Base-by-base conservation (phyloP, 179 eudicot species). In the Silene coronaria region DNA sequence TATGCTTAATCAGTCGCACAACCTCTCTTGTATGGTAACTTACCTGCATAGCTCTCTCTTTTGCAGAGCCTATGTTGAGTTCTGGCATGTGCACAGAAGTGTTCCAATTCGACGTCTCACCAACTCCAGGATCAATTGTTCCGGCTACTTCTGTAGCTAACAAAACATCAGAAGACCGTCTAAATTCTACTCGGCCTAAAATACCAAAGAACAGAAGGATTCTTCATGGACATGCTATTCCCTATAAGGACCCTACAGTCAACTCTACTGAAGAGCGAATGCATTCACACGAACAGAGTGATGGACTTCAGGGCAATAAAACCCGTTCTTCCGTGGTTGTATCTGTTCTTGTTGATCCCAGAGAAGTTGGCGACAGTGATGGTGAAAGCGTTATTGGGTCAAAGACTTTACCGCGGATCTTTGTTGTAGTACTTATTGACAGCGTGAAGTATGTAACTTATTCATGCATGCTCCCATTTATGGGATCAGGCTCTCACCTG, bases 11-110 rank as follows among this genome's bases (percentile, higher is more conserved):
- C 45, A 1, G 45, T 38, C 6, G 45, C 45, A 38, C 45, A 8
- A 38, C 12, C 12, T 38, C 24, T 27, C 23, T 34, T 36, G 36
- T 19, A 65, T 57, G 62, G 26, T 46, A 59, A 32, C 76, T 81
- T 38, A 72, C 45, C 7, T n/a, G 19, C 45, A 34, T 42, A 55
- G 73, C 16, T 69, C 36, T 23, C 27, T n/a, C 48, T 74, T 80
- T 28, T 82, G 79, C 89, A 94, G 98, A 92, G 70, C 92, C 97
- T 62, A 84, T 94, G 97, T 76, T 92, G 78, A 89, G 91, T 79
- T 90, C 98, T 23, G 95, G 96, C 79, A 90, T 92, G 95, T 94
- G 97, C 81, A 90, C 94, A 23, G 98, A 94, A 87, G 96, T 94
- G 22, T 94, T 94, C 84, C 97, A 94, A 75, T 94, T 91, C 82